A percentile compares a stretch with the other conserved stretches of the same genome.
These are phyloP conservation scores for Penicillium occitanis DNA, from an alignment of 2,329 filamentous ascomycete species.

Conservation along the genomic window DNA sequence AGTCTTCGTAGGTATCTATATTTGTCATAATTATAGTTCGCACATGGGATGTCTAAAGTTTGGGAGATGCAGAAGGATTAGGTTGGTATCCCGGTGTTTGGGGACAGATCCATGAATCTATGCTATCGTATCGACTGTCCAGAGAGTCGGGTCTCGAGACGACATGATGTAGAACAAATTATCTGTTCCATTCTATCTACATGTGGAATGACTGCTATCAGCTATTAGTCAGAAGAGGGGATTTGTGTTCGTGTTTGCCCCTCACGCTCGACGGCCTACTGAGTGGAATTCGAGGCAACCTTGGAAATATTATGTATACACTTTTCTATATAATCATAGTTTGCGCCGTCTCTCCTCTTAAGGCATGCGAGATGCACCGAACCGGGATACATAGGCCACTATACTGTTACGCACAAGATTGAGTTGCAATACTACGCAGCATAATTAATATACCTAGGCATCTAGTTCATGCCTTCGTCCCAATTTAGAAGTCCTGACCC, in stretches of 20 bases:
- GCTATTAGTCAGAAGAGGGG: neutral
- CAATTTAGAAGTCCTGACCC: constrained; percentile 4
- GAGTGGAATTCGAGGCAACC: neutral
- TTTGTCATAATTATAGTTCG: neutral
- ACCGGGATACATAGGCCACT: neutral
- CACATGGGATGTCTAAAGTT: neutral
- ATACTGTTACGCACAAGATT: neutral
- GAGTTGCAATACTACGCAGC: neutral
- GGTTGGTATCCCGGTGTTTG: neutral
- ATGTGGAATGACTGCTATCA: no score
- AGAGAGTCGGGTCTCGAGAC: neutral
- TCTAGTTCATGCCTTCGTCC: constrained; percentile 17
- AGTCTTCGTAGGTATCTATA: neutral
- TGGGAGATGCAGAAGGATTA: no score
- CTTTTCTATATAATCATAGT: neutral
- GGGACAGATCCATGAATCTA: neutral
- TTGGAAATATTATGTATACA: neutral
- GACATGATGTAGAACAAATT: neutral
- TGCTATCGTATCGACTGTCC: neutral
- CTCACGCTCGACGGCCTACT: neutral
- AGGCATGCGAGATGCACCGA: constrained; percentile 1
- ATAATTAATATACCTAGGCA: neutral
- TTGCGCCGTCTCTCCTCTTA: neutral
- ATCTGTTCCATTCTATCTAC: neutral
- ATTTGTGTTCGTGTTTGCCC: neutral